These are phyloP conservation scores for Meredithiella fracta DNA, from an alignment of 2,329 filamentous ascomycete species.

Conservation along the genomic window DNA sequence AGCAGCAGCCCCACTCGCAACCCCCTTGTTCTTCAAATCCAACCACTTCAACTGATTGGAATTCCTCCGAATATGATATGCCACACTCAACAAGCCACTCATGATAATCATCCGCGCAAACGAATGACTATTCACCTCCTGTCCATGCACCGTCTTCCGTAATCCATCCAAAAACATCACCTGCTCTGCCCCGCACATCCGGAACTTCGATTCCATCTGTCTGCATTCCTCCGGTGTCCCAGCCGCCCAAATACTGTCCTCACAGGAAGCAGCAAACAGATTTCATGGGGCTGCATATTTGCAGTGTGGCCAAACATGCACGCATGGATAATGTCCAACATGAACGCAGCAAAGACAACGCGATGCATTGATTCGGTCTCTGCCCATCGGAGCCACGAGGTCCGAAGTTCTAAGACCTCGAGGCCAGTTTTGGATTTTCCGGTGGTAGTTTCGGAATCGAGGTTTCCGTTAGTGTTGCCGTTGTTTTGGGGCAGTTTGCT, in stretches of 20 bases:
- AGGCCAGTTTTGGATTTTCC: constrained; percentile 1
- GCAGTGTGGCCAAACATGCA: constrained; percentile 86
- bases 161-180: constrained; percentile 71
- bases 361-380: constrained; percentile 74
- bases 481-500: constrained; percentile 59
- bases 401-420: constrained; percentile 24
- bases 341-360: constrained; percentile 77
- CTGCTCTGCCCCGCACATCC: constrained; percentile 62
- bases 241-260: constrained; percentile 74
- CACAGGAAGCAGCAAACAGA: constrained; percentile 75
- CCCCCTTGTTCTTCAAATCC: constrained; percentile 37
- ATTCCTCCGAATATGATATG: constrained; percentile 78
- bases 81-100: constrained; percentile 76
- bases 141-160: constrained; percentile 66
- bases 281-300: constrained; percentile 81
- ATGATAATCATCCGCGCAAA: constrained; percentile 85
- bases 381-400: constrained; percentile 77
- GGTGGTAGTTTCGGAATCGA: constrained; percentile 28
- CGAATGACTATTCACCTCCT: constrained; percentile 67
- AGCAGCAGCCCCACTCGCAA: neutral
- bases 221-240: constrained; percentile 61
- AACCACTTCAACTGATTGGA: constrained; percentile 74
- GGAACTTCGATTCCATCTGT: constrained; percentile 57
- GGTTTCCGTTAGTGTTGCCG: neutral
- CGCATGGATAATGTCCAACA: constrained; percentile 76